phyloP scores from a whole-genome alignment of 2,329 filamentous ascomycete species.

The Cytospora piceicola region DNA sequence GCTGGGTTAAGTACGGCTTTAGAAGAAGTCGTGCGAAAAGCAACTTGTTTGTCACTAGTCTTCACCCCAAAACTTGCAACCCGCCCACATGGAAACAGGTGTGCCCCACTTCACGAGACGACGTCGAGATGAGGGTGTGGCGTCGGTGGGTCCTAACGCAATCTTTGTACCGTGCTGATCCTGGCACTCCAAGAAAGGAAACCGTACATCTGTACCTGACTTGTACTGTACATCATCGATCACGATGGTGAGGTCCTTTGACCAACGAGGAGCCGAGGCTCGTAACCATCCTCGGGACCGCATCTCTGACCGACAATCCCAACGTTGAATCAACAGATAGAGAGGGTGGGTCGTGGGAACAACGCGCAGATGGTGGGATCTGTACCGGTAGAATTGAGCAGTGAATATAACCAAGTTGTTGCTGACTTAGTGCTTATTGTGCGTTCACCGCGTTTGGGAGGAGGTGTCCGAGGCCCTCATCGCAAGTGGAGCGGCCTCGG shows the following conservation, averaged over 20 bases:
- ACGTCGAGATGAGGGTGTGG: conserved; percentile 2
- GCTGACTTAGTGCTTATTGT: not conserved
- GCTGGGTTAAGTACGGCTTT: not conserved
- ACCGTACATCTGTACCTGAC: not conserved
- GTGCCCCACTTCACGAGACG: conserved; percentile 3
- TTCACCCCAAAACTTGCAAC: not conserved
- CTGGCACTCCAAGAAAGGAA: not conserved
- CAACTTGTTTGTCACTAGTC: not conserved
- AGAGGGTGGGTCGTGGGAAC: not conserved
- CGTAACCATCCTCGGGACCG: conserved; percentile 1
- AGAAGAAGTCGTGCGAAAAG: not conserved
- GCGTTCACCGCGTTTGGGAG: conserved; percentile 1
- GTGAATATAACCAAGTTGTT: not conserved
- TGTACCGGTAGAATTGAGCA: not conserved
- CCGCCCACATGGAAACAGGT: not conserved
- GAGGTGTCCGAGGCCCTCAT: not conserved
- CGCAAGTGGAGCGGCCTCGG: not conserved
- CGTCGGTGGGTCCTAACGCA: conserved; percentile 4
- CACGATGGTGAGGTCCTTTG: not conserved
- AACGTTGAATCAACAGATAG: not conserved
- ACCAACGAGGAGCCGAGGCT: not conserved
- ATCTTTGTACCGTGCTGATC: not conserved
- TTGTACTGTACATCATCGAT: not conserved
- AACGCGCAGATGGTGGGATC: not conserved
- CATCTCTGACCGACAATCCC: conserved; percentile 1